Evolutionary conservation across 768 basidiomycete species (phyloP).

Genomic region (Strobilomyces echinocephalus): DNA sequence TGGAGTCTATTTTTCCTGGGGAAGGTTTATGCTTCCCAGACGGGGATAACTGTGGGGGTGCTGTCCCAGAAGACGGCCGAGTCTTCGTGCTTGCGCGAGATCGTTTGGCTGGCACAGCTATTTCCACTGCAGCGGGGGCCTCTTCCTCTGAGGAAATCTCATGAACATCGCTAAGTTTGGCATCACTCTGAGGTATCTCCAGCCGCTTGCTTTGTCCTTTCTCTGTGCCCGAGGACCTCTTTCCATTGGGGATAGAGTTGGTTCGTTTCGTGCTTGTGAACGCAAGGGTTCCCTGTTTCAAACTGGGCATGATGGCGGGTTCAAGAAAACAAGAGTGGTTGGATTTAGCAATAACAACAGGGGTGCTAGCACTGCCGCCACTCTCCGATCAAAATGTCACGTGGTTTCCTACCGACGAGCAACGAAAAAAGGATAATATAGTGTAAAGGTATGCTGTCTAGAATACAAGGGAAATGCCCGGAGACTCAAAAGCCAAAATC

Average conservation of each 20-base stretch:
- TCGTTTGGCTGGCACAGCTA: conserved; percentile 18
- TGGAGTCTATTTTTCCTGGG: conserved; percentile 10
- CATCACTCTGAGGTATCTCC: neutral
- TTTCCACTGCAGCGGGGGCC: neutral
- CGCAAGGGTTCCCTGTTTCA: conserved; percentile 44
- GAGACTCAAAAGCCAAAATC: conserved; percentile 24
- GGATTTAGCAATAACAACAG: conserved; percentile 13
- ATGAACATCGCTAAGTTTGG: neutral
- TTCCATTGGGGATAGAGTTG: conserved; percentile 21
- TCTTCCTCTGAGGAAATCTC: conserved; percentile 25
- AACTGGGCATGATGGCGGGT: conserved; percentile 7
- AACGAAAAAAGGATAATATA: neutral
- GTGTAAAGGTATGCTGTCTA: conserved; percentile 6
- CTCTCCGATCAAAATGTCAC: neutral
- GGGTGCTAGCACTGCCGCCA: conserved; percentile 10
- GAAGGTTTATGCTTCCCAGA: conserved; percentile 3
- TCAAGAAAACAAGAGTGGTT: neutral
- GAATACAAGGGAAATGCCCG: neutral
- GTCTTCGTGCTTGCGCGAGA: conserved; percentile 25
- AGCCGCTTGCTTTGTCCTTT: conserved; percentile 6
- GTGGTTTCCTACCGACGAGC: neutral
- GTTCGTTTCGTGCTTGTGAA: conserved; percentile 47
- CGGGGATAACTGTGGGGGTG: neutral
- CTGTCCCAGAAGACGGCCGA: conserved; percentile 2
- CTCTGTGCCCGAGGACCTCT: conserved; percentile 1